Conservation (phyloP, 306 rosid species). For the Leucaena leucocephala region DNA sequence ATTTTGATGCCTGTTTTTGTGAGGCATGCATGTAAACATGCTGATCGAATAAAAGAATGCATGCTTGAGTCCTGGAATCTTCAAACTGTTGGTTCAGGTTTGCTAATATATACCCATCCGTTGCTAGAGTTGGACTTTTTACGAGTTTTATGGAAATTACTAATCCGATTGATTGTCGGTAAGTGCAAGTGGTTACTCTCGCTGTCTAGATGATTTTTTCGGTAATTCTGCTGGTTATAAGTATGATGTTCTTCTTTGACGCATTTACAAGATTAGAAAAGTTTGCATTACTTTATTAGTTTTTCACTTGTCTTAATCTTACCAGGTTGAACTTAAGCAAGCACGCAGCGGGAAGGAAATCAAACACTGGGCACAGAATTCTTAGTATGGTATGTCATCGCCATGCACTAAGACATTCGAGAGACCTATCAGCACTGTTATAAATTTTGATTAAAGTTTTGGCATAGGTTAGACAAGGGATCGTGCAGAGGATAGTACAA, state of each 20-base stretch:
- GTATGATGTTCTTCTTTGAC: neutral
- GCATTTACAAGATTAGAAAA: neutral
- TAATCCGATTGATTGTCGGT: neutral
- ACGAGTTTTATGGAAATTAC: neutral
- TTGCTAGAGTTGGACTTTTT: neutral
- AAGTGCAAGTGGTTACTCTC: neutral
- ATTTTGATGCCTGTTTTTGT: neutral
- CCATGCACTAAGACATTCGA: slow-evolving; percentile 21
- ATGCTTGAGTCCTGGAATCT: neutral
- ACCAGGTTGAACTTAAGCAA: slow-evolving; percentile 58
- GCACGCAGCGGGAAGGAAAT: slow-evolving; percentile 52
- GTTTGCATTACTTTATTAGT: neutral
- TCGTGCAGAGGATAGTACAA: slow-evolving; percentile 38
- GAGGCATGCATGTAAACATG: neutral
- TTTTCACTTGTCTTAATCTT: neutral
- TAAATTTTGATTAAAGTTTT: slow-evolving; percentile 48
- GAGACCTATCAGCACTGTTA: slow-evolving; percentile 16
- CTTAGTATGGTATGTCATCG: slow-evolving; percentile 54
- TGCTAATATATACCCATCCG: slow-evolving; percentile 8
- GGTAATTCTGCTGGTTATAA: neutral
- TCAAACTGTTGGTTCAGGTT: neutral
- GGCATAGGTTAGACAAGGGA: slow-evolving; percentile 70
- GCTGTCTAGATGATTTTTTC: neutral
- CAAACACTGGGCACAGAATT: slow-evolving; percentile 39
- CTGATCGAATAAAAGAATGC: neutral